A percentile compares a stretch with the other conserved stretches of the same genome.
Conservation (phyloP, 1,139 yeast genomes). For the Pichia cactophila region DNA sequence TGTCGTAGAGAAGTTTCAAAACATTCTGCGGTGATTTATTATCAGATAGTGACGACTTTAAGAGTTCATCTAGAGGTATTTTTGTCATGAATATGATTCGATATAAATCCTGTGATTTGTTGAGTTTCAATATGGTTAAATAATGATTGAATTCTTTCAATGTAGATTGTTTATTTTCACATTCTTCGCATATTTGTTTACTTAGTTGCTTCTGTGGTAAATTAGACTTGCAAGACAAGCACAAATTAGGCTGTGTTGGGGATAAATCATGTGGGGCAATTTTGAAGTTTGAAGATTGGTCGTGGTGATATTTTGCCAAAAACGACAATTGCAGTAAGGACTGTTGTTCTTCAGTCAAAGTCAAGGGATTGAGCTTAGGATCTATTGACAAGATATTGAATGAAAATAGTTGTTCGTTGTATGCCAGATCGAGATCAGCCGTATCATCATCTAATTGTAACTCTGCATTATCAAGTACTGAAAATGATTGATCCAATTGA, state of each 20-base stretch:
- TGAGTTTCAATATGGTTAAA: constrained; percentile 20
- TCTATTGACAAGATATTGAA: constrained; percentile 19
- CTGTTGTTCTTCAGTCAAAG: constrained; percentile 19
- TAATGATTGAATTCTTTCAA: constrained; percentile 20
- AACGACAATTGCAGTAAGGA: constrained; percentile 17
- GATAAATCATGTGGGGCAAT: constrained; percentile 11
- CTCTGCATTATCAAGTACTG: constrained; percentile 13
- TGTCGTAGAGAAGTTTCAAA: constrained; percentile 21
- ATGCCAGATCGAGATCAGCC: constrained; percentile 15
- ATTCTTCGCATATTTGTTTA: constrained; percentile 21
- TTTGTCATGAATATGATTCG: constrained; percentile 20
- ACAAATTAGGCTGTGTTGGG: constrained; percentile 12
- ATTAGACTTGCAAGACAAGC: constrained; percentile 12
- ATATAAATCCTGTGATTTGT: constrained; percentile 19
- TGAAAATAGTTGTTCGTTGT: constrained; percentile 17
- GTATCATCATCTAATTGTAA: constrained; percentile 13
- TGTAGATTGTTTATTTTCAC: constrained; percentile 20
- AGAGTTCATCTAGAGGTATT: constrained; percentile 16
- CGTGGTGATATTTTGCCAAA: constrained; percentile 19
- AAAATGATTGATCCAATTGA: constrained; percentile 15
- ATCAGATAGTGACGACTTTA: constrained; percentile 18
- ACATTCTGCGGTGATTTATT: constrained; percentile 20
- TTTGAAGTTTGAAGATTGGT: constrained; percentile 14
- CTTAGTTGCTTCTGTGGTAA: constrained; percentile 9
- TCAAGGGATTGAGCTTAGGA: constrained; percentile 19